Percentiles rank a stretch among this genome's conserved stretches.
phyloP scores from a whole-genome alignment of 2,329 filamentous ascomycete genomes.

The Epichloe gansuensis region DNA sequence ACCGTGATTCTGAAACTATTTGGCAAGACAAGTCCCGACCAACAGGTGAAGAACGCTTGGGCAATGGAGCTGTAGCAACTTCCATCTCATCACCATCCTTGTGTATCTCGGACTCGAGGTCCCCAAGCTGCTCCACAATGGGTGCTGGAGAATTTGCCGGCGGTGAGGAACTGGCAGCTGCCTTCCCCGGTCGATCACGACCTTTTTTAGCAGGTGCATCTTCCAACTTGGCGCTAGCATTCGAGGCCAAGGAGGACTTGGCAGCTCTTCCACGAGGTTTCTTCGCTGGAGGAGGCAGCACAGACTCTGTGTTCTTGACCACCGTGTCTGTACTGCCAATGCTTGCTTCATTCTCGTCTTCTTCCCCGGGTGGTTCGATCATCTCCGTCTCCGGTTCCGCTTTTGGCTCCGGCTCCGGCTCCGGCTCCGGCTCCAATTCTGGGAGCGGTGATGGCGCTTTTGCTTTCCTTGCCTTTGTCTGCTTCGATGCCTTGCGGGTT shows the following conservation, averaged over 20 bases:
- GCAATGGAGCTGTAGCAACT: background rate
- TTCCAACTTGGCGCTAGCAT: background rate
- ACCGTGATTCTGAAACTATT: background rate
- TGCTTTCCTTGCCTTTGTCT: slow-evolving; percentile 32
- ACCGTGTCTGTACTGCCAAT: slow-evolving; percentile 30
- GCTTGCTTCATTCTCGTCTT: slow-evolving; percentile 16
- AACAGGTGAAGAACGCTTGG: background rate
- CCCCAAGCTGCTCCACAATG: slow-evolving; percentile 4
- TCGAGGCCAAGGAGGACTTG: slow-evolving; percentile 14
- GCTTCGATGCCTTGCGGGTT: slow-evolving; percentile 39
- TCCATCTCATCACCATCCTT: background rate
- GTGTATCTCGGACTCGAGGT: slow-evolving; percentile 6
- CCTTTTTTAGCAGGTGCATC: slow-evolving; percentile 17
- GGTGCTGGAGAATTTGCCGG: background rate
- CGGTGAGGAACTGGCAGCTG: background rate
- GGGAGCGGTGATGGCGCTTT: slow-evolving; percentile 18
- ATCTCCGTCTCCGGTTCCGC: slow-evolving; percentile 9
- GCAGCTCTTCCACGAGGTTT: slow-evolving; percentile 13
- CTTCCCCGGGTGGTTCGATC: slow-evolving; percentile 9
- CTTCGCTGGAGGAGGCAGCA: slow-evolving; percentile 11
- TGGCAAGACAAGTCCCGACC: background rate
- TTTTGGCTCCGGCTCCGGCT: slow-evolving; percentile 2
- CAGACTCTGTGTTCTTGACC: slow-evolving; percentile 21
- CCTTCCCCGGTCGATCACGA: slow-evolving; percentile 19
- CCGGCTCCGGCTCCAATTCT: background rate